phyloP scores from a whole-genome alignment of 2,329 filamentous ascomycete genomes.

The Arthrocladium fulminans region DNA sequence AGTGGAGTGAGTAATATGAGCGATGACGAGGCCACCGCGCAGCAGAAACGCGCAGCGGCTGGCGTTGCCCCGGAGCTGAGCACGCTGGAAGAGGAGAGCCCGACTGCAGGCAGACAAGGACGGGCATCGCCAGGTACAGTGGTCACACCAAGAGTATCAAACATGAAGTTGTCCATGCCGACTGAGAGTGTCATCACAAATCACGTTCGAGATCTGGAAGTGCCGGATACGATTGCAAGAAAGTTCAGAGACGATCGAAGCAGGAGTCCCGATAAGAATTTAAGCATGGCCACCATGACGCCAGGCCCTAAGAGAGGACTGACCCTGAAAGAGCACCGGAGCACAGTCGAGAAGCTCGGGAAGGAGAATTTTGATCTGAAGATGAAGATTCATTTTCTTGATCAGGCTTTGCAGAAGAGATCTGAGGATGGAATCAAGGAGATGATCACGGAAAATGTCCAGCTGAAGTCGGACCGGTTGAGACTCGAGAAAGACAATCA shows the following conservation, averaged over 20 bases:
- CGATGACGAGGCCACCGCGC: constrained; percentile 37
- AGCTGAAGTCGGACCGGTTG: constrained; percentile 81
- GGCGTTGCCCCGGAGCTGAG: constrained; percentile 37
- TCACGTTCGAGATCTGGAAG: constrained; percentile 80
- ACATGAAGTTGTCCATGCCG: constrained; percentile 50
- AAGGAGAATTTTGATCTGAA: constrained; percentile 99
- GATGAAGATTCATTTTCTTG: constrained; percentile 94
- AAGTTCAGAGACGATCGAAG: constrained; percentile 73
- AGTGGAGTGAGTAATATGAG: constrained; percentile 58
- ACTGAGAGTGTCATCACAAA: constrained; percentile 84
- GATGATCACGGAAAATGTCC: constrained; percentile 95
- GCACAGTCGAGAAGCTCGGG: constrained; percentile 87
- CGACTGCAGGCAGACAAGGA: constrained; percentile 26
- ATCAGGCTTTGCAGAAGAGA: constrained; percentile 81
- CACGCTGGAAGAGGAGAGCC: constrained; percentile 51
- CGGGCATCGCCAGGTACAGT: constrained; percentile 35
- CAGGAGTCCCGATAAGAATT: constrained; percentile 50
- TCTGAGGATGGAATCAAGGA: constrained; percentile 96
- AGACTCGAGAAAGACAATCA: constrained; percentile 89
- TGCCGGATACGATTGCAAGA: constrained; percentile 77
- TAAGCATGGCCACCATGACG: constrained; percentile 37
- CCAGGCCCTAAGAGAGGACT: constrained; percentile 52
- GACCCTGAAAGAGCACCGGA: constrained; percentile 94
- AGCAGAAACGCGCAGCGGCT: constrained; percentile 35
- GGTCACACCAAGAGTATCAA: constrained; percentile 61